A percentile compares a stretch with the other conserved stretches of the same genome.
Evolutionary conservation across 306 rosid genomes (phyloP).

Genomic region (Cicer yamashitae): DNA sequence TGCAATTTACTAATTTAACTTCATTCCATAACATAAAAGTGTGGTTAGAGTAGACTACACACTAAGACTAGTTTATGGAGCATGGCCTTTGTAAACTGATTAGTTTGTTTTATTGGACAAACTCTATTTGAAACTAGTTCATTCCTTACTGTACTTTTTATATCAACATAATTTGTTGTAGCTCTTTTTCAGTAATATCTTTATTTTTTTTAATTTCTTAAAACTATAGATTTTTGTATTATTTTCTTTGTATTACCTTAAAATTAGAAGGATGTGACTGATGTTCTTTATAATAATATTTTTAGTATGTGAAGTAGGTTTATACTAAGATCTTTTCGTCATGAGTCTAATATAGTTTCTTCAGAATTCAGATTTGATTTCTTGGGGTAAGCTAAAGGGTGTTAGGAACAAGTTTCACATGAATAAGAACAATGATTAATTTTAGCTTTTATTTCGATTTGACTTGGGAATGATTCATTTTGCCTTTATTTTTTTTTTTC

Average conservation of each 20-base stretch:
- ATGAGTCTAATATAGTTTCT: neutral
- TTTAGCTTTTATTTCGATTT: neutral
- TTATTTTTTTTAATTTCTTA: neutral
- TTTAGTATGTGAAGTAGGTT: neutral
- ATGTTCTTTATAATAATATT: slow-evolving; percentile 1
- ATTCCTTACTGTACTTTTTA: neutral
- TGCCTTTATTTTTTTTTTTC: neutral
- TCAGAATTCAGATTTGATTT: neutral
- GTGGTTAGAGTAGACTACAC: neutral
- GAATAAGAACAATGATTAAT: neutral
- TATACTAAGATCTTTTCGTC: neutral
- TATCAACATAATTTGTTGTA: neutral
- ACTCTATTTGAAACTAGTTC: neutral
- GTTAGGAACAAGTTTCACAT: neutral
- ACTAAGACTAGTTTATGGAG: neutral
- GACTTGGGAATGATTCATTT: neutral
- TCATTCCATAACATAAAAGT: neutral
- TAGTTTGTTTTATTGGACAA: neutral
- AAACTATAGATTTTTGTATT: neutral
- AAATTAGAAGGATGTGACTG: neutral
- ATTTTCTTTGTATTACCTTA: neutral
- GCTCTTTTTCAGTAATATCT: neutral
- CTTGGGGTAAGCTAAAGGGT: neutral
- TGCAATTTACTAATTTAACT: neutral
- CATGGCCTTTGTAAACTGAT: neutral